phyloP scores from a whole-genome alignment of 371 early-diverging fungal species.

The Circinella minor region DNA sequence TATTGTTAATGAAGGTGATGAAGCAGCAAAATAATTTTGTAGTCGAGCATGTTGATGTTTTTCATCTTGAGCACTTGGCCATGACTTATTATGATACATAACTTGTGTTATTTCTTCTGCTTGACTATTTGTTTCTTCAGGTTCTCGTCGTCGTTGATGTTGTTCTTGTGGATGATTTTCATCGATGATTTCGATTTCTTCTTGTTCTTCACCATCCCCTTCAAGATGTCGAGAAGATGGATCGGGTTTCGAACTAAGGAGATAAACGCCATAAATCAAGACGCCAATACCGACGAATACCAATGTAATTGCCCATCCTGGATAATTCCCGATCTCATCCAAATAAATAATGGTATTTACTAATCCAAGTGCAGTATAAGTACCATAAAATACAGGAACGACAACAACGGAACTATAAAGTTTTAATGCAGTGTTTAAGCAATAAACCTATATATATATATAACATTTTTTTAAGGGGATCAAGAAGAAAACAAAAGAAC shows the following conservation, averaged over 20 bases:
- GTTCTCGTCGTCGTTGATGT: not conserved
- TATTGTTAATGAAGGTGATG: constrained; percentile 8
- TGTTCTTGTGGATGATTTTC: not conserved
- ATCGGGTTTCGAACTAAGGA: constrained; percentile 64
- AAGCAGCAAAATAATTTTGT: not conserved
- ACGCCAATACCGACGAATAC: constrained; percentile 63
- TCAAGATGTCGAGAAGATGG: constrained; percentile 26
- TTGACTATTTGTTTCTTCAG: not conserved
- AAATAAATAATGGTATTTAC: constrained; percentile 72
- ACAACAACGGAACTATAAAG: constrained; percentile 69
- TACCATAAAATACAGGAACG: constrained; percentile 74
- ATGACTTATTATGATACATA: constrained; percentile 14
- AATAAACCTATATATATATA: constrained; percentile 50
- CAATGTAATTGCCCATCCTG: constrained; percentile 62
- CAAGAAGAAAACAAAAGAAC: not conserved
- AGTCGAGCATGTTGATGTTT: constrained; percentile 5
- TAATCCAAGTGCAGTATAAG: constrained; percentile 68
- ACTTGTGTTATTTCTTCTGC: not conserved
- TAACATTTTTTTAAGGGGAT: not conserved
- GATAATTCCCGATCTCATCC: constrained; percentile 59
- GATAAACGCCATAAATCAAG: constrained; percentile 59
- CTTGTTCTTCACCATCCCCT: constrained; percentile 12
- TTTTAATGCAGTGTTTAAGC: constrained; percentile 70
- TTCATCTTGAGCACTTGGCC: constrained; percentile 14
- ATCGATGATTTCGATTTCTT: not conserved